Conservation (phyloP, 768 basidiomycete species). For the Leccinum subgranulosum region DNA sequence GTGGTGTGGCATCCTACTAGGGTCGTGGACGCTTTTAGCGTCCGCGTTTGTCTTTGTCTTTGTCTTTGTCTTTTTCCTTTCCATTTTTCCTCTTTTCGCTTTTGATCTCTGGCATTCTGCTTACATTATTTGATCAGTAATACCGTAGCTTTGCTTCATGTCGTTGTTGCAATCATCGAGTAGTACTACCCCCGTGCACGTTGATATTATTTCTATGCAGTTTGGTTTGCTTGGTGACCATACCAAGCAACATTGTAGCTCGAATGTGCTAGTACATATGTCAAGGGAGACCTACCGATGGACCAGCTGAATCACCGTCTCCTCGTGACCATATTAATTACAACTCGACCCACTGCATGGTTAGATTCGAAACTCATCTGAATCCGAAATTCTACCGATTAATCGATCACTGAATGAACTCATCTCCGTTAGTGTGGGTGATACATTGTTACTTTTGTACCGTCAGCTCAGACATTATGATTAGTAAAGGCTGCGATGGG, state of each 20-base stretch:
- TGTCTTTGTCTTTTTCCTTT: not conserved
- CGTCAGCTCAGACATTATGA: too few species aligned
- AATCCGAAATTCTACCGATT: not conserved
- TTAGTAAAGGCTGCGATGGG: too few species aligned
- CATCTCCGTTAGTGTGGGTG: not conserved
- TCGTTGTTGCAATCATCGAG: constrained; percentile 23
- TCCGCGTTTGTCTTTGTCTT: constrained; percentile 3
- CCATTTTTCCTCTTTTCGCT: constrained; percentile 1
- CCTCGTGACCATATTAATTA: not conserved
- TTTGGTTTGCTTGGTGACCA: not conserved
- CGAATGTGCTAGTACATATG: not conserved
- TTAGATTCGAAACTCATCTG: not conserved
- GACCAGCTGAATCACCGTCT: not conserved
- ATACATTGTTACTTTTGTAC: not conserved
- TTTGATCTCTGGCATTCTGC: not conserved
- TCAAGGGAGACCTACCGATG: not conserved
- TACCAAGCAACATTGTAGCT: not conserved
- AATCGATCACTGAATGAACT: not conserved
- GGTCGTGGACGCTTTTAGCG: constrained; percentile 5
- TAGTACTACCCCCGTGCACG: constrained; percentile 10
- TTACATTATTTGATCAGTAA: constrained; percentile 33
- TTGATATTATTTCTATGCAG: constrained; percentile 5
- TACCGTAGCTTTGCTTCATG: constrained; percentile 30
- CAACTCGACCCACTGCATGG: not conserved
- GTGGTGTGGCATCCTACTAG: constrained; percentile 11